A percentile compares a stretch with the other conserved stretches of the same genome.
phyloP scores from a whole-genome alignment of 1,139 yeast species.

The Debaryomyces fabryi region DNA sequence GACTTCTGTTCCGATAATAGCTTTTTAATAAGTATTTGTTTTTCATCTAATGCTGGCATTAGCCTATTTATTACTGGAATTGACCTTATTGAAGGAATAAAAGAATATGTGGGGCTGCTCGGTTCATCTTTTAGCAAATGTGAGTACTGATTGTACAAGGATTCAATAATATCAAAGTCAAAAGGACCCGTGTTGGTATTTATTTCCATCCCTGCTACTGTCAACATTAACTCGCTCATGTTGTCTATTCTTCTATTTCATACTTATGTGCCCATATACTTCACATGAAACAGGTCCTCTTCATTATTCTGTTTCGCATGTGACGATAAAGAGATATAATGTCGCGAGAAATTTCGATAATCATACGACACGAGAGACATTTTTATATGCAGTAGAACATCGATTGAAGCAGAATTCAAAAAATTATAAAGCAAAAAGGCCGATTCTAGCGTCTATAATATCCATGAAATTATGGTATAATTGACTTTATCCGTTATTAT shows the following conservation, averaged over 20 bases:
- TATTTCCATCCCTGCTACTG: not conserved
- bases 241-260: not conserved
- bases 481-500: not conserved
- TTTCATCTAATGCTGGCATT: slow-evolving; percentile 31
- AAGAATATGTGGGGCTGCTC: not conserved
- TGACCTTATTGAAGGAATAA: slow-evolving; percentile 15
- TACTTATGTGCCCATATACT: no score
- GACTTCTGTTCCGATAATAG: slow-evolving; percentile 55
- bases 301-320: not conserved
- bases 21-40: slow-evolving; percentile 25
- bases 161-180: slow-evolving; percentile 13
- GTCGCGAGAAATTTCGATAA: not conserved
- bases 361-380: not conserved
- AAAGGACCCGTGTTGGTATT: not conserved
- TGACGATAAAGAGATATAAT: not conserved
- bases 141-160: slow-evolving; percentile 8
- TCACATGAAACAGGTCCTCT: slow-evolving; percentile 1
- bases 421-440: not conserved
- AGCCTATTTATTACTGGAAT: slow-evolving; percentile 33
- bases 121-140: slow-evolving; percentile 9
- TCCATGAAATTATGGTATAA: slow-evolving; percentile 3
- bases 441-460: not conserved
- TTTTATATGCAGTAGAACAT: slow-evolving; percentile 7
- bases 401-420: not conserved
- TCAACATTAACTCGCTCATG: slow-evolving; percentile 1